Evolutionary conservation across 192 early-diverging fungal species (phyloP), one percentile per base, ranked within the genome.

Genomic region (Backusella tuberculispora): DNA sequence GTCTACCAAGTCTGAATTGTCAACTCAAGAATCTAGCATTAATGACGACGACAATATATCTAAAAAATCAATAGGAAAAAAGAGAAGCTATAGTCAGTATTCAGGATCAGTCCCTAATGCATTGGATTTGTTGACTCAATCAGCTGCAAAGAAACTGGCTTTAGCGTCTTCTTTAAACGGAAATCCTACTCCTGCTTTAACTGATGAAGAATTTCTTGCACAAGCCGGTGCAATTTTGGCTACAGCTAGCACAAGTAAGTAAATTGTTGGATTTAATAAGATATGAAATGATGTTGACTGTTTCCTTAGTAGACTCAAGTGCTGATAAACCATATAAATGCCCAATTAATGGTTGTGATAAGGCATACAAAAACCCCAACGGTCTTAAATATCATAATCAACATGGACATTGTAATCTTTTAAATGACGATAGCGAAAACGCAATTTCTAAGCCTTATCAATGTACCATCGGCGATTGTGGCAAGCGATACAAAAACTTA

Each of bases 311-410:
- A 29, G 66, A 68, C 56, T 17, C 74, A 7, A 69, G 69, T 68
- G 71, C 65, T 50, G 94, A 95, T 73, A 94, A 97, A 72, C 95
- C 95, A 24, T 97, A 97, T 85, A 90, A 92, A 72, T 98, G 97
- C 79, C 87, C 92, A 10, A 83, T 95, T 6, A 77, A 76, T 13
- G 95, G 95, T 9, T 99, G 97, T 84, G 88, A 89, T 69, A 98
- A 99, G 81, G 90, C 95, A 6, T 99, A 99, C 88, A 99, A 99
- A 86, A 99, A 99, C 83, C 96, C 96, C 26, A 98, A 98, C 65
- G 97, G 97, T 6, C 88, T 98, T 71, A 99, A 99, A 81, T 98
- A 99, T 86, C 98, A 98, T 80, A 94, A 96, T 76, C 87, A 93
- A 65, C 98, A 98, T 76, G 96, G 96, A 14, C 97, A 98, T 78